phyloP scores from a whole-genome alignment of 2,329 filamentous ascomycete genomes.

The Chaetomiaceae sp. region DNA sequence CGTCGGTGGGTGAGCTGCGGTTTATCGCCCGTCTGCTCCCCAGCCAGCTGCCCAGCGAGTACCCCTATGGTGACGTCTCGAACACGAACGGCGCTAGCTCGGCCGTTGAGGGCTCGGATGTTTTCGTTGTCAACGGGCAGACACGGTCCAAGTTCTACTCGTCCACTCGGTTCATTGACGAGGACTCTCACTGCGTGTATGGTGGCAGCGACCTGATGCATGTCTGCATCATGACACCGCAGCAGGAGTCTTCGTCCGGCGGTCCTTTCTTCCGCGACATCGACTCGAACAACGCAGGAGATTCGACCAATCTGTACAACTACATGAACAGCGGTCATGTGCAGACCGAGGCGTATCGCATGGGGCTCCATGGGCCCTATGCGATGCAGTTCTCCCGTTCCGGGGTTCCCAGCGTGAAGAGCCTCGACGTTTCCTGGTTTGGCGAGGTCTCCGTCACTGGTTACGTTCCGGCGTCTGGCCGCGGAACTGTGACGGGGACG shows the following conservation, averaged over 20 bases:
- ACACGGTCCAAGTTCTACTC: conserved; percentile 68
- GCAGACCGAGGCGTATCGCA: conserved; percentile 56
- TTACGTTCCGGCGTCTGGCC: conserved; percentile 50
- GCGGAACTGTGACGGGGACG: conserved; percentile 57
- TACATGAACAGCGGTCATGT: conserved; percentile 65
- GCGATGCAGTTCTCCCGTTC: conserved; percentile 56
- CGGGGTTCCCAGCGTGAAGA: conserved; percentile 44
- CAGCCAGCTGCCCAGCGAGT: conserved; percentile 45
- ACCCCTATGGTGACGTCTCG: conserved; percentile 51
- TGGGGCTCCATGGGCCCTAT: conserved; percentile 63
- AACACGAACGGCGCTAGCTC: conserved; percentile 48
- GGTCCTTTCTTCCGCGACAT: conserved; percentile 65
- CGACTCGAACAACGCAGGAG: conserved; percentile 58
- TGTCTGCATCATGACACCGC: conserved; percentile 56
- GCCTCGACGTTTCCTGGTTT: conserved; percentile 48
- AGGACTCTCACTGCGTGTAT: conserved; percentile 57
- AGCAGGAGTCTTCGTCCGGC: conserved; percentile 57
- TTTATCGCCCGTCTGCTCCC: conserved; percentile 58
- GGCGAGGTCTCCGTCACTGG: conserved; percentile 51
- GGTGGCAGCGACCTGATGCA: conserved; percentile 45
- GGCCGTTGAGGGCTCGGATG: conserved; percentile 53
- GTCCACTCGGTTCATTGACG: conserved; percentile 64
- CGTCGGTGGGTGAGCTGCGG: conserved; percentile 55
- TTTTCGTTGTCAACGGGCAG: conserved; percentile 55
- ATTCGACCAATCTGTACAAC: conserved; percentile 55